phyloP scores from a whole-genome alignment of 106 monocot species.

The Dendrobium catenatum region DNA sequence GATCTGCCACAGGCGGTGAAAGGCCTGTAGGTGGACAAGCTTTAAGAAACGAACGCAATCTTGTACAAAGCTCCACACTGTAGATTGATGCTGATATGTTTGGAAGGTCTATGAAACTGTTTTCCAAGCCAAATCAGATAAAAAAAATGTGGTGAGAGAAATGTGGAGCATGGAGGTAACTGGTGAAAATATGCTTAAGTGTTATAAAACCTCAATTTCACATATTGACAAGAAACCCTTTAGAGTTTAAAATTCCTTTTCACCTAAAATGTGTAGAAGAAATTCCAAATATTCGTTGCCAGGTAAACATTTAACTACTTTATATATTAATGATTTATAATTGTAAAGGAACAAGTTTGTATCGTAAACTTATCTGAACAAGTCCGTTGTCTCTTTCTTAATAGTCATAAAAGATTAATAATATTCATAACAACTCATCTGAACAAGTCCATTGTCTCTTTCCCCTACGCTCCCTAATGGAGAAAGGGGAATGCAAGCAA shows the following conservation, averaged over 20 bases:
- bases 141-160: background rate
- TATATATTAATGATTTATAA: too few relatives aligned
- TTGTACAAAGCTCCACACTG: conserved; percentile 56
- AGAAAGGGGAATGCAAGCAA: too few relatives aligned
- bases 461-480: too few relatives aligned
- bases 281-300: too few relatives aligned
- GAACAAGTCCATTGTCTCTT: too few relatives aligned
- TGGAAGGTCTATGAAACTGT: conserved; percentile 80
- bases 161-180: background rate
- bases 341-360: too few relatives aligned
- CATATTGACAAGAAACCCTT: background rate
- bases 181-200: background rate
- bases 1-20: conserved; percentile 63
- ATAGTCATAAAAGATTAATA: too few relatives aligned
- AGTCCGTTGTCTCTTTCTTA: too few relatives aligned
- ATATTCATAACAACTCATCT: too few relatives aligned
- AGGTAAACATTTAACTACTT: too few relatives aligned
- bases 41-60: conserved; percentile 74
- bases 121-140: background rate
- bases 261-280: too few relatives aligned
- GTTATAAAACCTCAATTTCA: background rate
- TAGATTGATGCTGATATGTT: conserved; percentile 75
- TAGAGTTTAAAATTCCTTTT: background rate
- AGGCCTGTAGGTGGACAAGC: conserved; percentile 77
- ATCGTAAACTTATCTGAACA: too few relatives aligned